Conservation (phyloP, 805 yeast genomes). For the Starmerella bombi region DNA sequence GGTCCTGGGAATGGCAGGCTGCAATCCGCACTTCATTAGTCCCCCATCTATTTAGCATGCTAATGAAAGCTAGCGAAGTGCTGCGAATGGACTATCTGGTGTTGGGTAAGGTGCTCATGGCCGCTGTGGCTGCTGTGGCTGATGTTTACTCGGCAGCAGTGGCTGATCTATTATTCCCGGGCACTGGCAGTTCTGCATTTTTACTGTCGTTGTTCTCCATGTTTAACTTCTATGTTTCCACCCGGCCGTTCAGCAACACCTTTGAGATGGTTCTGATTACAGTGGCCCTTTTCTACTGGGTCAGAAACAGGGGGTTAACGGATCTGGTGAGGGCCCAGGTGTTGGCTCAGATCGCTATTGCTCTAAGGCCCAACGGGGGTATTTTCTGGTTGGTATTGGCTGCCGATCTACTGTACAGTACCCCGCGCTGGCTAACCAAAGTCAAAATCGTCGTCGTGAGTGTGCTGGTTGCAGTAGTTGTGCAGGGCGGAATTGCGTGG, state of each 20-base stretch:
- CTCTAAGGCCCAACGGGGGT: constrained; percentile 75
- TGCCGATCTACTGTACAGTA: constrained; percentile 13
- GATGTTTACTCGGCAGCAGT: constrained; percentile 49
- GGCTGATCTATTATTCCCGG: constrained; percentile 25
- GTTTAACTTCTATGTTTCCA: constrained; percentile 68
- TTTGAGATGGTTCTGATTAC: constrained; percentile 63
- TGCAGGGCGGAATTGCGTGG: constrained; percentile 4
- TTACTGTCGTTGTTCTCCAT: constrained; percentile 45
- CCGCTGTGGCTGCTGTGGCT: constrained; percentile 53
- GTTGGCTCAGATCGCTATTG: constrained; percentile 48
- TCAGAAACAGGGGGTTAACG: constrained; percentile 33
- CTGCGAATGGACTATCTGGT: constrained; percentile 27
- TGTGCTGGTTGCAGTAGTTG: not conserved
- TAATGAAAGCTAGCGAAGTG: constrained; percentile 29
- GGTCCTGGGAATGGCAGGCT: constrained; percentile 89
- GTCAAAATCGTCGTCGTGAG: not conserved
- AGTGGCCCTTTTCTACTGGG: constrained; percentile 58
- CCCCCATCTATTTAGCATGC: constrained; percentile 53
- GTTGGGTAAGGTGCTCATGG: constrained; percentile 58
- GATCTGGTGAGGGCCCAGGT: constrained; percentile 28
- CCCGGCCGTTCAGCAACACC: constrained; percentile 77
- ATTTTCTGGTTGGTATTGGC: constrained; percentile 66
- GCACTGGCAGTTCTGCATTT: not conserved
- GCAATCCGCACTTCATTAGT: constrained; percentile 67
- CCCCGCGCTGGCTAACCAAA: not conserved